Percentiles rank a stretch among this genome's conserved stretches.
Evolutionary conservation across 768 basidiomycete species (phyloP).

Genomic region (Mycena polygramma): DNA sequence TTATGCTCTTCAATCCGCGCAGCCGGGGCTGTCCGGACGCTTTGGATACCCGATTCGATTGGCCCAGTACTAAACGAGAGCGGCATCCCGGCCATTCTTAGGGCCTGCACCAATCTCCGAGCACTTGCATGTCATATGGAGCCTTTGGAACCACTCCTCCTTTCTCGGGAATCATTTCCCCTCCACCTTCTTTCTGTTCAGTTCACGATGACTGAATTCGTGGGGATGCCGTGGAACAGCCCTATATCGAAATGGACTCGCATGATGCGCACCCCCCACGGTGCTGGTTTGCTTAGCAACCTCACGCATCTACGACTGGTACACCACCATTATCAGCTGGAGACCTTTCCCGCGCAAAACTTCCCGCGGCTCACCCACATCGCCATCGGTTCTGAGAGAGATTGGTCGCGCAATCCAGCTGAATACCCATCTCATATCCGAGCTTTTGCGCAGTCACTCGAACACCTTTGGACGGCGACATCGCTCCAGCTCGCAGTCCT

Average conservation of each 20-base stretch:
- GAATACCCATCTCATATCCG: neutral
- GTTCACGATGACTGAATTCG: neutral
- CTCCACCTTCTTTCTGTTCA: neutral
- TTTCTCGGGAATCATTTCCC: neutral
- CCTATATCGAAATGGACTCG: neutral
- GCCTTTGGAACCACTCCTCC: neutral
- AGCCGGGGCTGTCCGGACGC: neutral
- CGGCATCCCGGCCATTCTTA: neutral
- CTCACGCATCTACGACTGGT: constrained; percentile 6
- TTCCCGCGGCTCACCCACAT: constrained; percentile 11
- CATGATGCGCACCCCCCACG: neutral
- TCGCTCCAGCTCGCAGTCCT: constrained; percentile 4
- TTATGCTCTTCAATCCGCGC: neutral
- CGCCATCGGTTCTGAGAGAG: neutral
- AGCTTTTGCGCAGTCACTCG: neutral
- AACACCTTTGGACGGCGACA: neutral
- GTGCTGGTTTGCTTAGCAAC: neutral
- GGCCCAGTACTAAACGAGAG: neutral
- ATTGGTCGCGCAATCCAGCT: neutral
- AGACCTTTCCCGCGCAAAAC: constrained; percentile 2
- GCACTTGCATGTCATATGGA: neutral
- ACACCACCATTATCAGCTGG: neutral
- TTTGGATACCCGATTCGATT: neutral
- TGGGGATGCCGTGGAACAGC: neutral
- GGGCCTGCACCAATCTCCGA: neutral